Base-by-base conservation (phyloP, 1,284 basidiomycete species). In the Trametes hirsuta region DNA sequence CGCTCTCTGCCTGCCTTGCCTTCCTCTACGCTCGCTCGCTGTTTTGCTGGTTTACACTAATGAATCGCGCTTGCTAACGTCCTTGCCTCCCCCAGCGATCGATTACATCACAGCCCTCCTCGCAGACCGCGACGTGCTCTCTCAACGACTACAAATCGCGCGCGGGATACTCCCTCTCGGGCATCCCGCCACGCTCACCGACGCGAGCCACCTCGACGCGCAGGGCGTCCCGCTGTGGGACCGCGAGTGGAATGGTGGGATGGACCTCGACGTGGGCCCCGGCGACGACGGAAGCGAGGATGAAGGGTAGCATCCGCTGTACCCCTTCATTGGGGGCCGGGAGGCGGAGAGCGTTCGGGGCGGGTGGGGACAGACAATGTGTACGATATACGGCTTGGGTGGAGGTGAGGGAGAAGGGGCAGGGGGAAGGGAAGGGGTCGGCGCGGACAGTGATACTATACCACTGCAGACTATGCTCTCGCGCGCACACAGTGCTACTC, bases 241-340 rank as follows among this genome's bases (percentile, higher is more conserved):
- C 69, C 79, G 86, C 45, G 84, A 87, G 67, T 93, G 91, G 90
- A 85, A 83, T 47, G 90, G 91, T 11, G 90, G 90, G 1, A 80
- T 81, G 73, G 58, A 69, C 71, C 47, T 73, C 68, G 77, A 78
- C 45, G 72, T 79, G 2, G 81, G 79, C 3, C 81, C 79, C 0
- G 84, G 80, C 24, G 74, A 71, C 40, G 74, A 62, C 11, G 68
- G 59, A 10, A 66, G 66, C 50, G 65, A 65, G 36, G 68, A 69
- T 35, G 66, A 65, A 39, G 62, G 62, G 34, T 64, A 57, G 51
- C 25, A 4, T 30, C 30, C 8, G 30, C 30, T 30, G 30, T 8
- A 8, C 30, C 30, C 8, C 22, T 21, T 10, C 34, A 24, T 18
- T 15, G 15, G 14, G 18, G 18, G 18, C 18, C 18, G 18, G 18